phyloP scores from a whole-genome alignment of 306 rosid genomes.

The Cucurbita ficifolia region DNA sequence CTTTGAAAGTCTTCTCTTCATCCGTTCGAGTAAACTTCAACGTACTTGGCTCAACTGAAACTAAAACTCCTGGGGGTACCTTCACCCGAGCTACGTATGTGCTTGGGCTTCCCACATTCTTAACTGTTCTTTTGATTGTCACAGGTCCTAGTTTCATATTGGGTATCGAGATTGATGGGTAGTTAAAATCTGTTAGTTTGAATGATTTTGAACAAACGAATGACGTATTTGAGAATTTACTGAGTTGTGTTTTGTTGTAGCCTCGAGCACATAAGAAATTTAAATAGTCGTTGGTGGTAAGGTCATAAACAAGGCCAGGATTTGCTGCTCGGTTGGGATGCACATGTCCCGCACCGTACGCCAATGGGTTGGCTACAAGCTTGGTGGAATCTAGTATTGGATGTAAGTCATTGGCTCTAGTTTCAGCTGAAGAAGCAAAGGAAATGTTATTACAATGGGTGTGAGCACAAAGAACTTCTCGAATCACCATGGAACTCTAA shows the following conservation, averaged over 20 bases:
- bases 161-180: conserved; percentile 31
- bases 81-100: conserved; percentile 6
- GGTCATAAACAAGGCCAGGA: conserved; percentile 63
- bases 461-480: neutral
- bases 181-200: conserved; percentile 27
- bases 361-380: conserved; percentile 29
- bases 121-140: conserved; percentile 22
- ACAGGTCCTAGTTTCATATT: neutral
- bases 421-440: neutral
- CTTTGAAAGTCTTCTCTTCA: conserved; percentile 25
- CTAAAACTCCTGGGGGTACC: conserved; percentile 11
- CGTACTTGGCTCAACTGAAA: conserved; percentile 18
- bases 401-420: neutral
- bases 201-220: conserved; percentile 17
- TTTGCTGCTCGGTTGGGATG: conserved; percentile 28
- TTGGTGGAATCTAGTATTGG: neutral
- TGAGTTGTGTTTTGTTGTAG: conserved; percentile 18
- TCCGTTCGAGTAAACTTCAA: conserved; percentile 17
- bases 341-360: conserved; percentile 49
- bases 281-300: conserved; percentile 25
- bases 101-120: conserved; percentile 33
- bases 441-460: neutral
- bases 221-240: conserved; percentile 9
- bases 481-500: neutral
- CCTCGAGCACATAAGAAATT: conserved; percentile 39